These are phyloP conservation scores for Rhypophila decipiens DNA, from an alignment of 495 filamentous ascomycete genomes.

Conservation along the genomic window DNA sequence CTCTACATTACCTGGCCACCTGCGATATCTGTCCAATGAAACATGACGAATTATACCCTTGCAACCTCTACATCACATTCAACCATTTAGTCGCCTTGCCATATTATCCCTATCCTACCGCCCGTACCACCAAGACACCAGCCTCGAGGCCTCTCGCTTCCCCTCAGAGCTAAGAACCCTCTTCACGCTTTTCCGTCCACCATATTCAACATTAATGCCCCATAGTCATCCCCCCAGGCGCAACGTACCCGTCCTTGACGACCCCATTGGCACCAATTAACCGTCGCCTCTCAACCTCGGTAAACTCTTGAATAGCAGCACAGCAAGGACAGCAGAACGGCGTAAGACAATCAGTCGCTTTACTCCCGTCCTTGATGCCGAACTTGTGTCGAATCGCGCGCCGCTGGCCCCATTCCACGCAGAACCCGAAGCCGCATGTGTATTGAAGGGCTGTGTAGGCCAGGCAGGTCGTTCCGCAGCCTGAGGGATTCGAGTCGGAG, in stretches of 20 bases:
- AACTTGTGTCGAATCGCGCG: constrained; percentile 46
- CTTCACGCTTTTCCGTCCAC: too few species aligned
- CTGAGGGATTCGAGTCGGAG: background rate
- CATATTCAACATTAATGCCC: too few species aligned
- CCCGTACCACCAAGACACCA: too few species aligned
- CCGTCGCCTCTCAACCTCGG: constrained; percentile 27
- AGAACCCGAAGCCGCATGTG: background rate
- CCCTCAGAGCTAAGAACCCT: too few species aligned
- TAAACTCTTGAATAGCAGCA: constrained; percentile 31
- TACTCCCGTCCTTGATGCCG: constrained; percentile 45
- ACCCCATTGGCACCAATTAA: constrained; percentile 13
- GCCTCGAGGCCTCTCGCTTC: too few species aligned
- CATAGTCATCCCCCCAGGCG: constrained; percentile 2
- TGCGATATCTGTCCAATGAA: too few species aligned
- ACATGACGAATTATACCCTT: too few species aligned
- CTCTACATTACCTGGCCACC: too few species aligned
- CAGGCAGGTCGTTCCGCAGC: background rate
- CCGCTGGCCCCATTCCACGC: constrained; percentile 44
- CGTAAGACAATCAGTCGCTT: constrained; percentile 30
- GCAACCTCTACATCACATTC: too few species aligned
- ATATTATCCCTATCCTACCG: too few species aligned
- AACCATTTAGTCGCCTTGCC: too few species aligned
- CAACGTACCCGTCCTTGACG: constrained; percentile 21
- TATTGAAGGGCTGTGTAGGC: background rate
- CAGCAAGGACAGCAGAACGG: constrained; percentile 48